Conservation (phyloP, 2,329 filamentous ascomycete genomes). For the Botrytis medusae region DNA sequence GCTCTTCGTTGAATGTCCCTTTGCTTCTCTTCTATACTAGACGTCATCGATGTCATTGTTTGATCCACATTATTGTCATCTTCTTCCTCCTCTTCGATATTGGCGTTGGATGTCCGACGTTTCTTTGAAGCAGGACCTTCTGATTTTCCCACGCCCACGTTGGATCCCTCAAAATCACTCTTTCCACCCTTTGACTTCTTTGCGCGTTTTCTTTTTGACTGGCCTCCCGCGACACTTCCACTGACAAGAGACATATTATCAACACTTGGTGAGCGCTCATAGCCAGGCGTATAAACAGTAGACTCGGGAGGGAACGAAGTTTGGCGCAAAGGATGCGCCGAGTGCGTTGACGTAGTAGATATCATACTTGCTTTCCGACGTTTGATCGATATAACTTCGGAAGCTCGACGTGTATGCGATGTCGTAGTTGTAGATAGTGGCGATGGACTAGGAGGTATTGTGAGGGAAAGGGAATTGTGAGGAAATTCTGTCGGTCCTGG, state of each 20-base stretch:
- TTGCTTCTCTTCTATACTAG: constrained; percentile 65
- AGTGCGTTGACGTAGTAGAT: constrained; percentile 52
- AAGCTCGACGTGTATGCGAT: constrained; percentile 54
- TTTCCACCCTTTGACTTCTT: constrained; percentile 60
- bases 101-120: constrained; percentile 44
- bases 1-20: constrained; percentile 57
- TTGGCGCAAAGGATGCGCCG: constrained; percentile 71
- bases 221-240: constrained; percentile 54
- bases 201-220: constrained; percentile 58
- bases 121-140: constrained; percentile 47
- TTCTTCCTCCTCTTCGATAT: constrained; percentile 54
- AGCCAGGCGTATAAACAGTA: constrained; percentile 42
- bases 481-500: constrained; percentile 33
- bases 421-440: constrained; percentile 52
- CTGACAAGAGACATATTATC: constrained; percentile 61
- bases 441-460: constrained; percentile 47
- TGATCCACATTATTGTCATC: constrained; percentile 43
- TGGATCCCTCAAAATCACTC: constrained; percentile 42
- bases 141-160: constrained; percentile 3
- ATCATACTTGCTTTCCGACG: constrained; percentile 70
- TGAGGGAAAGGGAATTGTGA: constrained; percentile 51
- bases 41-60: constrained; percentile 46
- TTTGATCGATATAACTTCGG: constrained; percentile 53
- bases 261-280: constrained; percentile 64
- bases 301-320: constrained; percentile 76